Base-by-base conservation (phyloP, 352 stramenopile species). In the Pythium phragmitis region DNA sequence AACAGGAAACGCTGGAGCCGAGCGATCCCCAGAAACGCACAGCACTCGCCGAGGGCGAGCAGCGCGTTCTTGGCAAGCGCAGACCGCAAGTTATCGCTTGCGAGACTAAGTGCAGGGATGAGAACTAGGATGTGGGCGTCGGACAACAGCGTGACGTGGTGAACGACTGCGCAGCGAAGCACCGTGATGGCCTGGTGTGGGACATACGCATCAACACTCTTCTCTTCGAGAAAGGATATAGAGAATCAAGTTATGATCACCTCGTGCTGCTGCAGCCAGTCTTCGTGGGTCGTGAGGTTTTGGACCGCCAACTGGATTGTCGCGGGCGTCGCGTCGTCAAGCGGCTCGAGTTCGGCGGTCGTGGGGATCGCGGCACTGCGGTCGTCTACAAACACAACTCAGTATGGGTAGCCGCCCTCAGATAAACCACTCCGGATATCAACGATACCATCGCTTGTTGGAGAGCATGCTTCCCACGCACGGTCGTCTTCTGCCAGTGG, bases 41-140 rank as follows among this genome's bases (percentile, higher is more conserved):
- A 90, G 62, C 77, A 87, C 69, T 92, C 84, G 8, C 73, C 68
- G 47, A 79, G 67, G 17, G 80, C 80, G 7, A 91, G 47, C 28
- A 92, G 54, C 43, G 78, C 83, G 49, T 92, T 92, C 63, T 90
- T 90, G n/a, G 76, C 76, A 13, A 86, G 74, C 3, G 80, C 72
- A 0, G 82, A 91, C 26, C 84, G 84, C 43, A 92, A 62, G 70
- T 85, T 89, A 60, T 91, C 75, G 41, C 79, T 76, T 11, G 72
- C 80, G 16, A 75, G 23, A 2, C 72, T 58, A 36, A 92, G 66
- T 5, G 53, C 63, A 4, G 67, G 56, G 5, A 91, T 26, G n/a
- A 84, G 58, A 1, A 49, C 53, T 9, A 64, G 60, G 0, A 82
- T 41, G 11, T 80, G 56, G 9, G 46, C 51, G 9, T 54, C 51